Evolutionary conservation across 2,329 filamentous ascomycete genomes (phyloP).

Genomic region (Clarireedia hainanense): DNA sequence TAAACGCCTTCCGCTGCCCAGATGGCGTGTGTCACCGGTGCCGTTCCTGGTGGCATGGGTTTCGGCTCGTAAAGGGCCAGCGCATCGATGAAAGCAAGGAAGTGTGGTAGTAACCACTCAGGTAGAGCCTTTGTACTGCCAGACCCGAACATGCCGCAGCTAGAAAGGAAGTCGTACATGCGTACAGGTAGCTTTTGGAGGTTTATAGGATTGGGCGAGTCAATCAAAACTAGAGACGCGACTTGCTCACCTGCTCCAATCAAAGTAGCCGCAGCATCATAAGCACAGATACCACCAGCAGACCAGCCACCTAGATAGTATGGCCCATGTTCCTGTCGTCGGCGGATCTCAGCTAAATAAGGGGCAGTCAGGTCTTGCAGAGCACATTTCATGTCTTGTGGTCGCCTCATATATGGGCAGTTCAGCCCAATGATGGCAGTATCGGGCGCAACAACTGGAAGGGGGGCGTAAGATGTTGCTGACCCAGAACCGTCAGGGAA

Average conservation of each 20-base stretch:
- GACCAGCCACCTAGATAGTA: constrained; percentile 54
- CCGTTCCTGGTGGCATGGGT: background rate
- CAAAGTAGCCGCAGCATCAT: constrained; percentile 47
- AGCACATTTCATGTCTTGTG: constrained; percentile 54
- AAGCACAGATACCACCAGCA: constrained; percentile 65
- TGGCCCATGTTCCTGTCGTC: constrained; percentile 56
- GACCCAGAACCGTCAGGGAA: constrained; percentile 41
- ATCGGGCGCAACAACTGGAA: constrained; percentile 34
- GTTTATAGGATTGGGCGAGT: constrained; percentile 17
- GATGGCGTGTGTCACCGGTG: background rate
- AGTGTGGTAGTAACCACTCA: background rate
- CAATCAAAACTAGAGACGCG: constrained; percentile 14
- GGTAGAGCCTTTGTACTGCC: too few species aligned
- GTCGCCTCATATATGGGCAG: constrained; percentile 62
- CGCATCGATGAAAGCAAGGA: background rate
- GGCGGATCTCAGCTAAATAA: constrained; percentile 61
- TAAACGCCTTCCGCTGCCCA: background rate
- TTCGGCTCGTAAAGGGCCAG: background rate
- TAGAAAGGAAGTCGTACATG: too few species aligned
- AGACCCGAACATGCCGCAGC: too few species aligned
- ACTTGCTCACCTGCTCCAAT: constrained; percentile 14
- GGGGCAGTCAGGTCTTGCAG: constrained; percentile 55
- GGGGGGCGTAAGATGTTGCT: constrained; percentile 24
- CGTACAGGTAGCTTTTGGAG: background rate
- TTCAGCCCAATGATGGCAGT: constrained; percentile 53